Base-by-base conservation (phyloP, 208 protist species). In the Vickermania ingenoplastis region DNA sequence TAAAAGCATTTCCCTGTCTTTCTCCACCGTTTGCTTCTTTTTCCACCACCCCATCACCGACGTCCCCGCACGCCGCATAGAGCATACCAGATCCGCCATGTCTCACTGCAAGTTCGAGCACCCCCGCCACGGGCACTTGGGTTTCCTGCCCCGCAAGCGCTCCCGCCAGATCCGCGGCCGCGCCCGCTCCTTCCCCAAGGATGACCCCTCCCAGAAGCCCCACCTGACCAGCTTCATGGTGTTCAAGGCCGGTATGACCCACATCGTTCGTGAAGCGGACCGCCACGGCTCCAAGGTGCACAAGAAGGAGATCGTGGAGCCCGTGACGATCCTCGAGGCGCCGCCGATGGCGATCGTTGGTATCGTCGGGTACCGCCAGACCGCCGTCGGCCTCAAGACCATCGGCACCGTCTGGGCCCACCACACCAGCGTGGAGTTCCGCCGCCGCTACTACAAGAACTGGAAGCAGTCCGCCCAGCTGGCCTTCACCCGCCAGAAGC, bases 231-330 rank as follows among this genome's bases (percentile, higher is more conserved):
- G 94, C 62, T 95, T 95, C 92, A 88, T 99, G 71, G 97, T 91
- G 71, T 99, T 97, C 95, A 99, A 99, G 94, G 98, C 98, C 53
- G 98, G 98, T 79, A 99, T 98, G 97, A 99, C 98, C 48, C 98
- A 99, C 95, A 96, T 99, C 67, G 91, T 99, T 52, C 95, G 98
- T 74, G 97, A 99, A 36, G 72, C 99, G 52, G 94, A 99, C 74
- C 87, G 92, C 57, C 83, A 86, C 27, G 96, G 96, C 60, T 92
- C 78, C 48, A 94, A 98, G 86, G 78, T 97, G 67, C 86, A 99
- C 91, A 99, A 99, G 83, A 98, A 99, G 86, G 98, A 99, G 86
- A 77, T 98, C 63, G 92, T 99, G 41, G 97, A 99, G 80, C 85
- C 97, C 30, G 98, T 99, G 58, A 99, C 98, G 53, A 97, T 99